Percentiles rank a stretch among this genome's conserved stretches.
These are phyloP conservation scores for Paratinospora sagittata DNA, from an alignment of 164 flowering plant species.

Conservation along the genomic window DNA sequence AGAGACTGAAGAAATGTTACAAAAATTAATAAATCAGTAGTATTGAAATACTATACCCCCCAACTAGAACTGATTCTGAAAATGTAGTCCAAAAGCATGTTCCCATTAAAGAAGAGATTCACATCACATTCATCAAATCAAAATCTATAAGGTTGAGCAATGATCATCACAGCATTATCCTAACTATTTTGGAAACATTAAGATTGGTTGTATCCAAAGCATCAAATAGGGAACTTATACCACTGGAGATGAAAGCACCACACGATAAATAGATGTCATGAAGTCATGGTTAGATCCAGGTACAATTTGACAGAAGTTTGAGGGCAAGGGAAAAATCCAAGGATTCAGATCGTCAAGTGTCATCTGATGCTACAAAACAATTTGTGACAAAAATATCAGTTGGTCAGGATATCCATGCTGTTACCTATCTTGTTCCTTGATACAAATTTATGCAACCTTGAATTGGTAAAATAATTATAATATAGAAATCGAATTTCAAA, in stretches of 20 bases:
- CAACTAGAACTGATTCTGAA: not conserved
- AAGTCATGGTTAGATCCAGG: constrained; percentile 95
- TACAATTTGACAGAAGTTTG: constrained; percentile 42
- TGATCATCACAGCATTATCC: not conserved
- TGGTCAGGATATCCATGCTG: not conserved
- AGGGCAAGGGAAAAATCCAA: constrained; percentile 86
- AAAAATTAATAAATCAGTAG: too few species aligned
- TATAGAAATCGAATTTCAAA: not conserved
- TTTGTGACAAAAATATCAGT: not conserved
- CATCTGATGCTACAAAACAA: constrained; percentile 43
- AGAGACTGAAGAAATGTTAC: too few species aligned
- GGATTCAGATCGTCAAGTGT: constrained; percentile 60
- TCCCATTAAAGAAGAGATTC: not conserved
- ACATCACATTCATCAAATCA: not conserved
- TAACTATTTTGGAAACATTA: not conserved
- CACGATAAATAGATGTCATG: constrained; percentile 57
- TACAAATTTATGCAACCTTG: not conserved
- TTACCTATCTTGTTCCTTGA: not conserved
- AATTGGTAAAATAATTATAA: constrained; percentile 3
- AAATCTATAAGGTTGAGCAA: not conserved
- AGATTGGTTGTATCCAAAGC: not conserved
- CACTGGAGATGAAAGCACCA: constrained; percentile 91
- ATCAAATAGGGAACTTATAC: constrained; percentile 32
- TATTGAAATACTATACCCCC: not conserved
- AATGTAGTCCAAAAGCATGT: not conserved